Base-by-base conservation (phyloP, 148 eudicot genomes). In the Rheum nobile region DNA sequence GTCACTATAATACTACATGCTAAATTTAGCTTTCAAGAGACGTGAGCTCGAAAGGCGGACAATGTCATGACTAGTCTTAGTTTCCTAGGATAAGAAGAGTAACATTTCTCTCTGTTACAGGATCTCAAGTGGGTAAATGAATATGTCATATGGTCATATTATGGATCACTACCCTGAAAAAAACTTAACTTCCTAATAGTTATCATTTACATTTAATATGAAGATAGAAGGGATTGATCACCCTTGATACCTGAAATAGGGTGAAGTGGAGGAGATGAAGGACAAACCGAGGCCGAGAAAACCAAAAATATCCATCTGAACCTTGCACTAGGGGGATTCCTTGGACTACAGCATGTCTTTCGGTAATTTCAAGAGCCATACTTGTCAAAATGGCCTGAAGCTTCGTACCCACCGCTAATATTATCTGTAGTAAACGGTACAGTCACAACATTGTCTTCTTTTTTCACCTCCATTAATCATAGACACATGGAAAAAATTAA, bases 281-380 rank as follows among this genome's bases (percentile, higher is more conserved):
- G 71, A 89, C 52, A 28, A 94, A 79, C 31, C 79, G 83, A 31
- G 98, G 98, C 89, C 85, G 77, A 43, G 80, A 61, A 82, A 94
- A 91, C 98, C 98, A 94, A 74, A 94, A 94, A 79, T 91, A 84
- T 39, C 77, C 74, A 76, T 94, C 97, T 10, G 97, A 89, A 75
- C 92, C 90, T 86, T 94, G 93, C 19, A 91, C 96, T 59, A 94
- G 82, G 74, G 98, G 98, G 75, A 91, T 94, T 75, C 98, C 98
- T 77, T 91, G 97, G 28, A 94, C 88, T 1, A 94, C 96, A 13
- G 93, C 93, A 78, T 94, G 98, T 71, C 87, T 87, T 76, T 94
- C 98, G 47, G 84, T 81, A 52, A 94, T 91, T 83, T 94, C 97
- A 29, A 94, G 85, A 8, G 98, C 97, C 98, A 94, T 94, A 63